Evolutionary conservation across 208 protist species (phyloP), one percentile per base, ranked within the genome.

Genomic region (Endotrypanum monterogeii): DNA sequence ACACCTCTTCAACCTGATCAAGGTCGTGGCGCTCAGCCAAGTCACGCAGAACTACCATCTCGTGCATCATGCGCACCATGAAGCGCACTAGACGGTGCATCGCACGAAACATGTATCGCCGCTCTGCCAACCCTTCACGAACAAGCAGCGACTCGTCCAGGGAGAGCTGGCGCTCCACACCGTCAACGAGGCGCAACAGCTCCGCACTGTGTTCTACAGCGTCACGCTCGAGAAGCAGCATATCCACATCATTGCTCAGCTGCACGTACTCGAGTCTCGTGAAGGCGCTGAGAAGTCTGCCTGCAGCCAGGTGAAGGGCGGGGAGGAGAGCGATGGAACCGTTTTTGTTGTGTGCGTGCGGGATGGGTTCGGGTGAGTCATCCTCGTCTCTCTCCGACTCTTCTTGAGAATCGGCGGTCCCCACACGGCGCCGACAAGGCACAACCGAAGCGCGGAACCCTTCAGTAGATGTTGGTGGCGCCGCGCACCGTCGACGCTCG

Each of bases 261-360:
- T 87, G 82, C 16, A 83, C 79, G 71, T 88, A 93, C 79, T 93
- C 86, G 4, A 95, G 79, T 51, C 84, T 83, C 6, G 84, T 83
- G 51, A 91, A 88, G 65, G 77, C 80, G 69, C 67, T 74, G 44
- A 95, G 83, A n/a, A 95, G 55, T 35, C 35, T 61, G 60, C 74
- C 78, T 16, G 83, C 77, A 1, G 82, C 76, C 20, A 82, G 76
- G 55, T 93, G 81, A 0, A 95, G 74, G 20, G 75, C 56, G 1
- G 81, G 68, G 48, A 92, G 76, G 23, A 93, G 80, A 20, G 87
- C 84, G 41, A 82, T 70, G 35, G 75, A 76, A 35, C 67, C 71
- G 20, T 46, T 57, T 25, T 25, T 35, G 23, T 51, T 37, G 67
- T 50, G 5, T 11, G 3, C 46, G n/a, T n/a, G 16, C 30, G 3